These are phyloP conservation scores for Fusarium phyllophilum DNA, from an alignment of 2,329 filamentous ascomycete species.

Conservation along the genomic window DNA sequence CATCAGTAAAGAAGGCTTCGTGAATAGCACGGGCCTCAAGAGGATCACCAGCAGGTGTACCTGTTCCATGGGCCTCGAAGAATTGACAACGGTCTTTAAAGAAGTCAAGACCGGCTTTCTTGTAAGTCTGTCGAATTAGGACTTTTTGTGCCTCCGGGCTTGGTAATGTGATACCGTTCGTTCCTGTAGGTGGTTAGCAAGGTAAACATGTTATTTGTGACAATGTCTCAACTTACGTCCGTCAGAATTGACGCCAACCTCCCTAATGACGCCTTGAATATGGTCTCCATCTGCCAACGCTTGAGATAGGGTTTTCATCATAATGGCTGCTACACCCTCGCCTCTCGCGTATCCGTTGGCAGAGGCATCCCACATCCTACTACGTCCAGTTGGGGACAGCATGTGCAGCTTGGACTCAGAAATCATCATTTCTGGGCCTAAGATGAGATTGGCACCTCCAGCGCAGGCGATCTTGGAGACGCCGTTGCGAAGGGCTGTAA, in stretches of 20 bases:
- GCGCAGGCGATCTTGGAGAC: neutral
- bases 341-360: neutral
- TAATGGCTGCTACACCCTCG: neutral
- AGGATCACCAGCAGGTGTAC: constrained; percentile 1
- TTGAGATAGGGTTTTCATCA: neutral
- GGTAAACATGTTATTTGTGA: neutral
- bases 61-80: neutral
- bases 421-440: constrained; percentile 2
- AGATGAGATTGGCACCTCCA: neutral
- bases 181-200: neutral
- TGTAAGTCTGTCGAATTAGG: neutral
- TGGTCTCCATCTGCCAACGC: neutral
- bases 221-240: neutral
- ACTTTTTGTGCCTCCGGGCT: neutral
- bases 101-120: neutral
- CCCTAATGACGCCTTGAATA: neutral
- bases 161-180: neutral
- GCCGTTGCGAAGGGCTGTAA: neutral
- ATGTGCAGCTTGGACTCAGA: constrained; percentile 3
- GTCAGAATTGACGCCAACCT: neutral
- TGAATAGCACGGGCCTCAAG: neutral
- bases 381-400: neutral
- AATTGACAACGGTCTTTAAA: neutral
- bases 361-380: neutral
- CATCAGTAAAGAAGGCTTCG: neutral